phyloP scores from a whole-genome alignment of 2,329 filamentous ascomycete species.

The Trichoderma gracile region DNA sequence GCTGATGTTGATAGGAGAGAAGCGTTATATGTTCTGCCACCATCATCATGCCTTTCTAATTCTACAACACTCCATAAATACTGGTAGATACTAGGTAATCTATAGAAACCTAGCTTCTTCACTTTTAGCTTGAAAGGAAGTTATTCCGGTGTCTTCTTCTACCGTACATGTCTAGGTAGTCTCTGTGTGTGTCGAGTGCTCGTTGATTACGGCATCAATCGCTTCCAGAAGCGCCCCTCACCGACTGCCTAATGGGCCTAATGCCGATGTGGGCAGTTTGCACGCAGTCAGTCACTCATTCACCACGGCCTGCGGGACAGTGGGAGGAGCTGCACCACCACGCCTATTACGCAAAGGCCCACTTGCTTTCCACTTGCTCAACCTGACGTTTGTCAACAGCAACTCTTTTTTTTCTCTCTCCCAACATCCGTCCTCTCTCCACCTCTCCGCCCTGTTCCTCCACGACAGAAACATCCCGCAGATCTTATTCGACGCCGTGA shows the following conservation, averaged over 20 bases:
- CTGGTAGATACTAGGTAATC: too few species aligned
- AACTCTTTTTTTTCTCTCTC: conserved; percentile 28
- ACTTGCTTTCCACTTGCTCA: conserved; percentile 37
- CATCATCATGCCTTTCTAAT: too few species aligned
- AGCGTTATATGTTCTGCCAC: too few species aligned
- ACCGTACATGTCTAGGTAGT: neutral
- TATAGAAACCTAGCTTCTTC: too few species aligned
- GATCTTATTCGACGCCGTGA: conserved; percentile 9
- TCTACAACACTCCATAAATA: too few species aligned
- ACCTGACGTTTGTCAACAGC: conserved; percentile 41
- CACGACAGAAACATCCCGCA: conserved; percentile 15
- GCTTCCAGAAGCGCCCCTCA: conserved; percentile 7
- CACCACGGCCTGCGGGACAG: conserved; percentile 27
- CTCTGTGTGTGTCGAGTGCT: neutral
- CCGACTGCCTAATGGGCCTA: conserved; percentile 3
- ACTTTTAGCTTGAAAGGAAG: too few species aligned
- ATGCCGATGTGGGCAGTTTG: conserved; percentile 12
- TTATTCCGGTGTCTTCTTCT: too few species aligned
- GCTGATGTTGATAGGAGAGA: too few species aligned
- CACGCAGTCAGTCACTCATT: conserved; percentile 1
- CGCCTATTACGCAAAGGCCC: conserved; percentile 45
- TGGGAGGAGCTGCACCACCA: conserved; percentile 23
- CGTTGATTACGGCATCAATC: conserved; percentile 6
- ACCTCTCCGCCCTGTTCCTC: conserved; percentile 22
- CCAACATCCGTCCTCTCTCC: conserved; percentile 27